A percentile compares a stretch with the other conserved stretches of the same genome.
These are phyloP conservation scores for Eucalyptus regnans DNA, from an alignment of 345 rosid genomes.

Conservation along the genomic window DNA sequence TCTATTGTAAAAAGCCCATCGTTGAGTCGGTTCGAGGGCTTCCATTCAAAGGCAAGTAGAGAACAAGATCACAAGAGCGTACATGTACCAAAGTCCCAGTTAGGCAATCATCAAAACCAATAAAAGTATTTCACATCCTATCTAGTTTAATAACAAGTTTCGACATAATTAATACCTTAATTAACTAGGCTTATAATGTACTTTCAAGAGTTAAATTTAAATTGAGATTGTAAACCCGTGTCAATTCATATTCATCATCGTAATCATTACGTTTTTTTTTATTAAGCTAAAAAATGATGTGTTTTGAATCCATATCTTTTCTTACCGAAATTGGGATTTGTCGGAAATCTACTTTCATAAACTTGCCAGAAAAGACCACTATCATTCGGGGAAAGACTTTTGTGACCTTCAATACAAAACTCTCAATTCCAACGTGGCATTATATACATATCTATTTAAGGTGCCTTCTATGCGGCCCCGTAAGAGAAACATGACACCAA, in stretches of 20 bases:
- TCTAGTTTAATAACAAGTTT: too few relatives aligned
- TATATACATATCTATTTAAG: not conserved
- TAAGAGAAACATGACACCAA: not conserved
- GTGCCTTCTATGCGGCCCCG: not conserved
- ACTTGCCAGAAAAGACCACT: not conserved
- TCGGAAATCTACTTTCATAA: not conserved
- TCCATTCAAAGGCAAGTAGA: not conserved
- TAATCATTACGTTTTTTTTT: not conserved
- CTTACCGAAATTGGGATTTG: not conserved
- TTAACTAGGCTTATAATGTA: not conserved
- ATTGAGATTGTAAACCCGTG: not conserved
- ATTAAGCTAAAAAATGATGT: not conserved
- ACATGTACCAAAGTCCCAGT: not conserved
- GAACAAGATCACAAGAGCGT: not conserved
- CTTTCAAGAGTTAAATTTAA: not conserved
- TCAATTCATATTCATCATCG: not conserved
- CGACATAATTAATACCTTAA: not conserved
- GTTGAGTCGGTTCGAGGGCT: not conserved
- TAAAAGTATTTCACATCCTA: not conserved
- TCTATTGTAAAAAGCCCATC: not conserved
- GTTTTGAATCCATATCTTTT: not conserved
- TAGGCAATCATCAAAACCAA: not conserved
- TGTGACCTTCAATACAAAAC: not conserved
- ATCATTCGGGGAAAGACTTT: not conserved
- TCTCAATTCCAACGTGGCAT: not conserved